Evolutionary conservation across 768 basidiomycete genomes (phyloP).

Genomic region (Lactifluus subvellereus): DNA sequence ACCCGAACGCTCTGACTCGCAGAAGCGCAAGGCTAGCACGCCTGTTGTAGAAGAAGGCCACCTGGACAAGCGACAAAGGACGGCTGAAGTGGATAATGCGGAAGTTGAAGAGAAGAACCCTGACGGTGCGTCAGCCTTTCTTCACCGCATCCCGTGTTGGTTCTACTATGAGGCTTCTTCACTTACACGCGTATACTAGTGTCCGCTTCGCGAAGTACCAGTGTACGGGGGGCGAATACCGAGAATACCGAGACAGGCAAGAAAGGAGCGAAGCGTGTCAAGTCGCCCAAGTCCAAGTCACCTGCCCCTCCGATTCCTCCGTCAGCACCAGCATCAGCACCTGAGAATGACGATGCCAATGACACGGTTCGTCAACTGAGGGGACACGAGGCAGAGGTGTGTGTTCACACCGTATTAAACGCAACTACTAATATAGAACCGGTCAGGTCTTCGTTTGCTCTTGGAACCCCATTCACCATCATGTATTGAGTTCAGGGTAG

Average conservation of each 20-base stretch:
- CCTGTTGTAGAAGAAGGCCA: constrained; percentile 39
- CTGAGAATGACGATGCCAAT: background rate
- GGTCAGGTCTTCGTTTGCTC: constrained; percentile 72
- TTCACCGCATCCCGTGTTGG: constrained; percentile 22
- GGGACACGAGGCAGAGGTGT: constrained; percentile 43
- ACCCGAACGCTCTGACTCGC: constrained; percentile 8
- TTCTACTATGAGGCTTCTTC: constrained; percentile 32
- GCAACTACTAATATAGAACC: background rate
- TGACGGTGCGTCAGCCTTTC: constrained; percentile 33
- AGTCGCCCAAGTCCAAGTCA: constrained; percentile 22
- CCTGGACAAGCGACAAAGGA: constrained; percentile 59
- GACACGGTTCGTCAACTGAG: constrained; percentile 23
- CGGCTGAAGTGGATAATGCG: constrained; percentile 41
- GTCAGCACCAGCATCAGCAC: background rate
- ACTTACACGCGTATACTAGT: constrained; percentile 3
- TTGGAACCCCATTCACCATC: constrained; percentile 61
- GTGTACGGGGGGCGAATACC: background rate
- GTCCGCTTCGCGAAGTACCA: background rate
- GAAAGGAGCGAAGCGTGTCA: constrained; percentile 11
- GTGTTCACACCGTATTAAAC: background rate
- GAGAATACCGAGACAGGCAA: constrained; percentile 1
- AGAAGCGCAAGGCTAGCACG: constrained; percentile 24
- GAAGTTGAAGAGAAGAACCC: constrained; percentile 25
- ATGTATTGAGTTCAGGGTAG: constrained; percentile 70
- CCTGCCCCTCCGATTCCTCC: background rate